Percentiles rank a stretch among this genome's conserved stretches.
These are phyloP conservation scores for Hypoxylon sp. DNA, from an alignment of 2,329 filamentous ascomycete species.

Conservation along the genomic window DNA sequence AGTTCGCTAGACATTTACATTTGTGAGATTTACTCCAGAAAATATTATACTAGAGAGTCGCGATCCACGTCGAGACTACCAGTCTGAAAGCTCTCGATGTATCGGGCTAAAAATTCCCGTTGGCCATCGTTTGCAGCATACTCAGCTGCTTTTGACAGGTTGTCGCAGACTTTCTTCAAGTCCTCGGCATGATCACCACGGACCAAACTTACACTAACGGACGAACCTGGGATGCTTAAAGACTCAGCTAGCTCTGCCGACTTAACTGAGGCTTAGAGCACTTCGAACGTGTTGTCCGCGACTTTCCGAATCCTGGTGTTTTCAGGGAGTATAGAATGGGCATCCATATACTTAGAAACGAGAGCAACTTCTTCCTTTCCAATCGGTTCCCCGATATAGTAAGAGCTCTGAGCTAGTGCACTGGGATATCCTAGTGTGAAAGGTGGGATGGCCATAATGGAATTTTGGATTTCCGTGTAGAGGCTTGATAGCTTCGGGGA, in stretches of 20 bases:
- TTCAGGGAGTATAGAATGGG: conserved; percentile 67
- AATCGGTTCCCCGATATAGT: conserved; percentile 65
- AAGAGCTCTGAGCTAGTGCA: conserved; percentile 66
- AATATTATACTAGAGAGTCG: conserved; percentile 64
- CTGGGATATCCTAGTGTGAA: conserved; percentile 71
- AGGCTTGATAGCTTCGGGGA: conserved; percentile 59
- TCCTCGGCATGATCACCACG: conserved; percentile 7
- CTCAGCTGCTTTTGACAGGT: conserved; percentile 45
- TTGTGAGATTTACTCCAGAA: conserved; percentile 61
- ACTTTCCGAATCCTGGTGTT: conserved; percentile 68
- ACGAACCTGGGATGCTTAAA: conserved; percentile 17
- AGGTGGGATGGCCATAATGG: conserved; percentile 64
- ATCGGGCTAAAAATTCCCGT: conserved; percentile 65
- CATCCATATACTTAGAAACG: conserved; percentile 65
- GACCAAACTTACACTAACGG: conserved; percentile 4
- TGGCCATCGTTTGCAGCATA: conserved; percentile 68
- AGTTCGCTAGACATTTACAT: conserved; percentile 52
- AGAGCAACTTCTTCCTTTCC: conserved; percentile 65
- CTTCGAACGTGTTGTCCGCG: conserved; percentile 58
- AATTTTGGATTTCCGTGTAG: conserved; percentile 60
- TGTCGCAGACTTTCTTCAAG: conserved; percentile 6
- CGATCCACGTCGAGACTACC: conserved; percentile 70
- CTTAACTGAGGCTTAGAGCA: conserved; percentile 59
- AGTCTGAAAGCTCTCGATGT: conserved; percentile 68
- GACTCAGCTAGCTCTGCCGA: conserved; percentile 23